Percentiles rank a stretch among this genome's conserved stretches.
phyloP scores from a whole-genome alignment of 2,329 filamentous ascomycete species.

The Fusarium anthophilum region DNA sequence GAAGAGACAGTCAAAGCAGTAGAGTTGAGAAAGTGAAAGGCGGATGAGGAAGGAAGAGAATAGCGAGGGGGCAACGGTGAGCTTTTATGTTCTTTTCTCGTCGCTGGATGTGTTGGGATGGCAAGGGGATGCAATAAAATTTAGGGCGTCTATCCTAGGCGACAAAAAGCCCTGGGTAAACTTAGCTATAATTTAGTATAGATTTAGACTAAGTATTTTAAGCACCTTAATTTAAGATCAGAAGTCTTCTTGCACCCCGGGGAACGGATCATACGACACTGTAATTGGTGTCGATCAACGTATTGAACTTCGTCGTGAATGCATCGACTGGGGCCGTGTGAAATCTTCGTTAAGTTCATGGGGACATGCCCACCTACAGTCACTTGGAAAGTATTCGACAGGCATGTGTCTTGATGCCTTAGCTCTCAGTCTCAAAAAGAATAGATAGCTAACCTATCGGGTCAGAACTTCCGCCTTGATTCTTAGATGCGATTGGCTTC shows the following conservation, averaged over 20 bases:
- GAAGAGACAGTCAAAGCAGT: neutral
- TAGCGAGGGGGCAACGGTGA: neutral
- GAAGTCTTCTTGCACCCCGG: too few species aligned
- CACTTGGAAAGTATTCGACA: neutral
- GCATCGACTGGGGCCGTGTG: too few species aligned
- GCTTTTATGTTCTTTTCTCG: neutral
- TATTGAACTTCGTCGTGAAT: neutral
- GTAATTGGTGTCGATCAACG: neutral
- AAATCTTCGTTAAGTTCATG: neutral
- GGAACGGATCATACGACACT: too few species aligned
- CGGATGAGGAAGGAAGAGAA: neutral
- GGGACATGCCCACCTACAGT: too few species aligned
- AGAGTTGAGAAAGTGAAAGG: neutral
- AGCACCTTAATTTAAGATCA: too few species aligned
- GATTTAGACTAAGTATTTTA: too few species aligned
- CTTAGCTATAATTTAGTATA: too few species aligned
- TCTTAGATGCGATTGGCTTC: neutral
- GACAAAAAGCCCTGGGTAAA: too few species aligned
- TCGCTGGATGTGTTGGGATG: neutral
- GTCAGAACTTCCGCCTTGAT: neutral
- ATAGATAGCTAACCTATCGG: neutral
- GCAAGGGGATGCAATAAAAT: too few species aligned
- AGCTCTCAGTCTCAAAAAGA: neutral
- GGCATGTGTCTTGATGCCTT: neutral
- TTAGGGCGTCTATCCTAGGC: too few species aligned